These are phyloP conservation scores for Peronospora tabacina DNA, from an alignment of 352 stramenopile species.

Conservation along the genomic window DNA sequence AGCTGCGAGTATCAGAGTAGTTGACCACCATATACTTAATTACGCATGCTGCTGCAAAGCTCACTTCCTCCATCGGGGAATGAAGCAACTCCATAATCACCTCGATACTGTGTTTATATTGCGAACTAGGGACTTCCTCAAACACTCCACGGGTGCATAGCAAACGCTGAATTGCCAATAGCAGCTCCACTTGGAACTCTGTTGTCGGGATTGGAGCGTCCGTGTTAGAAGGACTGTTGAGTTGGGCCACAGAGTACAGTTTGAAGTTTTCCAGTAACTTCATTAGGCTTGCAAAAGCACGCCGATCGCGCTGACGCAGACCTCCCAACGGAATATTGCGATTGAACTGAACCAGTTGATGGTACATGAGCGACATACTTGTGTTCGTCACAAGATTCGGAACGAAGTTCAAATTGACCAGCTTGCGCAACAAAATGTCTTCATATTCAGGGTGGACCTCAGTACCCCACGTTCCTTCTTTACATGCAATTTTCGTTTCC, in stretches of 20 bases:
- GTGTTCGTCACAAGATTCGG: slow-evolving; percentile 76
- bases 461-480: slow-evolving; percentile 77
- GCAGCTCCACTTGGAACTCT: slow-evolving; percentile 73
- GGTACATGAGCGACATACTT: slow-evolving; percentile 63
- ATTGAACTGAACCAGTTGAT: slow-evolving; percentile 82
- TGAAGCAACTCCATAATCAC: slow-evolving; percentile 85
- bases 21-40: slow-evolving; percentile 89
- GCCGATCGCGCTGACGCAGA: slow-evolving; percentile 59
- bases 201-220: slow-evolving; percentile 74
- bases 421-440: slow-evolving; percentile 76
- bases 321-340: slow-evolving; percentile 74
- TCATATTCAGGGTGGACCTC: slow-evolving; percentile 79
- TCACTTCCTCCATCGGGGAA: slow-evolving; percentile 80
- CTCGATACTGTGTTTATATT: slow-evolving; percentile 80
- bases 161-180: slow-evolving; percentile 73
- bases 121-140: slow-evolving; percentile 78
- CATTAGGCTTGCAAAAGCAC: slow-evolving; percentile 73
- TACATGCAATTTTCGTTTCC: slow-evolving; percentile 79
- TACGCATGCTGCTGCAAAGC: slow-evolving; percentile 70
- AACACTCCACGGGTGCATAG: slow-evolving; percentile 78
- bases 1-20: slow-evolving; percentile 80
- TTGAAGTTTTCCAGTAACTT: slow-evolving; percentile 82
- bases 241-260: slow-evolving; percentile 72
- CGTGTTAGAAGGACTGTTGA: slow-evolving; percentile 74
- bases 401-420: slow-evolving; percentile 71